phyloP scores from a whole-genome alignment of 495 filamentous ascomycete species.

The Parathielavia appendiculata region DNA sequence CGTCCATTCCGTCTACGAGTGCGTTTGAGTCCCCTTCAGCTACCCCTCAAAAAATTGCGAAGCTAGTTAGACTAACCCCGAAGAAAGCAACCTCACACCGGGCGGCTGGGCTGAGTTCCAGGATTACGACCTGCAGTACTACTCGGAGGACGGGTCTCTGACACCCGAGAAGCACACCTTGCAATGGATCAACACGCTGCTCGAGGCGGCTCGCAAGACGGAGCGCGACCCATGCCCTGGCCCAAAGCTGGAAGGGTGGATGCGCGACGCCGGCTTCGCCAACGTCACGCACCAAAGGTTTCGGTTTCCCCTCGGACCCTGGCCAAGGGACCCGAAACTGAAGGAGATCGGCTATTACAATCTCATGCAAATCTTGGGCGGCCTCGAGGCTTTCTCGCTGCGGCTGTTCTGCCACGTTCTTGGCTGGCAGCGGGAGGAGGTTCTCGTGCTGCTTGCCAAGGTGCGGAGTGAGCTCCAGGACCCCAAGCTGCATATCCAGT shows the following conservation, averaged over 20 bases:
- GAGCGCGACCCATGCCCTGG: slow-evolving; percentile 18
- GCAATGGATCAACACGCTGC: slow-evolving; percentile 30
- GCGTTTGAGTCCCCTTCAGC: neutral
- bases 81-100: slow-evolving; percentile 36
- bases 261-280: slow-evolving; percentile 32
- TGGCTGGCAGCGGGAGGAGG: slow-evolving; percentile 25
- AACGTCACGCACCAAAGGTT: slow-evolving; percentile 31
- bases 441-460: slow-evolving; percentile 22
- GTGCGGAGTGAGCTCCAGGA: slow-evolving; percentile 24
- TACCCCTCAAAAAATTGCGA: neutral
- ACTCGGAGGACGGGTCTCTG: slow-evolving; percentile 33
- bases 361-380: slow-evolving; percentile 25
- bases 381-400: slow-evolving; percentile 24
- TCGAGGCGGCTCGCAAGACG: slow-evolving; percentile 21
- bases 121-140: slow-evolving; percentile 35
- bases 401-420: slow-evolving; percentile 24
- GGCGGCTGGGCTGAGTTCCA: slow-evolving; percentile 48
- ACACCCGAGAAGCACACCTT: slow-evolving; percentile 23
- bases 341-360: slow-evolving; percentile 41
- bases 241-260: slow-evolving; percentile 19
- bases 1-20: slow-evolving; percentile 38
- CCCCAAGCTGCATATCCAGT: slow-evolving; percentile 8
- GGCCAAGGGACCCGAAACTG: slow-evolving; percentile 40
- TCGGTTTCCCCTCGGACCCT: slow-evolving; percentile 36
- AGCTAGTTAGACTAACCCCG: neutral